Percentiles rank a stretch among this genome's conserved stretches.
These are phyloP conservation scores for Ehretia macrophylla DNA, from an alignment of 257 asterid species.

Conservation along the genomic window DNA sequence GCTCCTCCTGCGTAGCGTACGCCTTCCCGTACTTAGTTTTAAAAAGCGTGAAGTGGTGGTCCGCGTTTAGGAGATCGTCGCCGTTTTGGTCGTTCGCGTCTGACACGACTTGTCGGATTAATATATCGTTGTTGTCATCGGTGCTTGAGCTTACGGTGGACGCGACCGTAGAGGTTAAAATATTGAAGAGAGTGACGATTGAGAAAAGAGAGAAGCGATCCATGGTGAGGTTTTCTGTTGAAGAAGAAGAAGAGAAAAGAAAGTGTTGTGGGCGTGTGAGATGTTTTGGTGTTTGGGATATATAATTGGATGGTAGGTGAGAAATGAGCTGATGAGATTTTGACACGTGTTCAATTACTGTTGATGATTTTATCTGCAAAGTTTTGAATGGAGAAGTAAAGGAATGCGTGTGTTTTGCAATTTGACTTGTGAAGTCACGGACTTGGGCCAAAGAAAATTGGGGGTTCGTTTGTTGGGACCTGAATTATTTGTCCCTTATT, in stretches of 20 bases:
- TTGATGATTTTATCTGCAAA: neutral
- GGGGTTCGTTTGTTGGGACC: neutral
- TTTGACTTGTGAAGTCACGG: neutral
- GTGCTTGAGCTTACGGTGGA: conserved; percentile 8
- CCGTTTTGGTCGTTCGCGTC: conserved; percentile 44
- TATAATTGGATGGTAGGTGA: neutral
- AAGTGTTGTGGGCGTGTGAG: too few relatives aligned
- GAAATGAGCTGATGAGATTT: conserved; percentile 17
- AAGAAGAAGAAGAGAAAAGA: neutral
- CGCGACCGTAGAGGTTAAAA: conserved; percentile 21
- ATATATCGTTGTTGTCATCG: conserved; percentile 34
- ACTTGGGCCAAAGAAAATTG: neutral
- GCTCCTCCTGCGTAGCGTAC: conserved; percentile 71
- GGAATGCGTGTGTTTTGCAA: neutral
- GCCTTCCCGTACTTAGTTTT: conserved; percentile 49
- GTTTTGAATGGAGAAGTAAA: neutral
- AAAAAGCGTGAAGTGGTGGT: conserved; percentile 65
- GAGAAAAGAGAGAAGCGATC: conserved; percentile 24
- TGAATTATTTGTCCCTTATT: too few relatives aligned
- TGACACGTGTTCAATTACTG: conserved; percentile 33
- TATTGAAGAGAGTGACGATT: conserved; percentile 33
- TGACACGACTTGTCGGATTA: conserved; percentile 74
- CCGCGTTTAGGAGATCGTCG: conserved; percentile 58
- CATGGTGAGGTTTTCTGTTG: conserved; percentile 26
- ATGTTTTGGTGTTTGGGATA: conserved; percentile 7